phyloP scores from a whole-genome alignment of 2,329 filamentous ascomycete species.

The Zasmidium citrigriseum region DNA sequence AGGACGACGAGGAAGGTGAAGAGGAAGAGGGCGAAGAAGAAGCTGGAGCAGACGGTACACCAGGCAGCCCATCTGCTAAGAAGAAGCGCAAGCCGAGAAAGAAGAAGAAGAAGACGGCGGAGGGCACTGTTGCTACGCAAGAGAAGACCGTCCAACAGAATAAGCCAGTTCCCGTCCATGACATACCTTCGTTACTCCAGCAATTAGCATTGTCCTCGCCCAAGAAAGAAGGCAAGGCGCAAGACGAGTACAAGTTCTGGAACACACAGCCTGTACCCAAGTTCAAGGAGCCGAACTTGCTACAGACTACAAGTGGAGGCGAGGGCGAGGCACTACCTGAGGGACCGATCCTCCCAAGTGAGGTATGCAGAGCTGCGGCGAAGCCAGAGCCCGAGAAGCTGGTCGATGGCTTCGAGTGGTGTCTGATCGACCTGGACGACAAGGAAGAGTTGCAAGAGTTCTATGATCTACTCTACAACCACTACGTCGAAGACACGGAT shows the following conservation, averaged over 20 bases:
- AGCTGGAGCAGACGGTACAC: constrained; percentile 10
- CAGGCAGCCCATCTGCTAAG: constrained; percentile 13
- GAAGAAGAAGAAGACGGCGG: constrained; percentile 27
- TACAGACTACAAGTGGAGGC: constrained; percentile 41
- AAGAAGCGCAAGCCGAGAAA: constrained; percentile 29
- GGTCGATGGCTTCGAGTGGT: constrained; percentile 88
- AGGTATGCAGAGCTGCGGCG: constrained; percentile 63
- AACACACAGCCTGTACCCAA: constrained; percentile 91
- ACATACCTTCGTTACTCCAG: constrained; percentile 32
- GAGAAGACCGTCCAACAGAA: constrained; percentile 18
- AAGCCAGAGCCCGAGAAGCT: constrained; percentile 67
- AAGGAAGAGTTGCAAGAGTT: constrained; percentile 81
- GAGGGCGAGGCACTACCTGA: constrained; percentile 63
- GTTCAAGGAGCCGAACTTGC: constrained; percentile 58
- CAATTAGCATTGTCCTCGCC: constrained; percentile 28
- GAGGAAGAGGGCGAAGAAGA: constrained; percentile 20
- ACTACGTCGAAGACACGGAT: constrained; percentile 97
- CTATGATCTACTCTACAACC: constrained; percentile 84
- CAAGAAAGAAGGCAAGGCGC: constrained; percentile 36
- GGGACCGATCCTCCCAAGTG: constrained; percentile 79
- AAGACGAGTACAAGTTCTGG: constrained; percentile 85
- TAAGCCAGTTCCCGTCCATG: constrained; percentile 24
- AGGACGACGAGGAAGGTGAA: constrained; percentile 26
- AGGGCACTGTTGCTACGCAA: constrained; percentile 1
- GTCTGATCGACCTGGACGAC: constrained; percentile 80